Conservation (phyloP, 345 rosid species). For the Noccaea bulbosa region DNA sequence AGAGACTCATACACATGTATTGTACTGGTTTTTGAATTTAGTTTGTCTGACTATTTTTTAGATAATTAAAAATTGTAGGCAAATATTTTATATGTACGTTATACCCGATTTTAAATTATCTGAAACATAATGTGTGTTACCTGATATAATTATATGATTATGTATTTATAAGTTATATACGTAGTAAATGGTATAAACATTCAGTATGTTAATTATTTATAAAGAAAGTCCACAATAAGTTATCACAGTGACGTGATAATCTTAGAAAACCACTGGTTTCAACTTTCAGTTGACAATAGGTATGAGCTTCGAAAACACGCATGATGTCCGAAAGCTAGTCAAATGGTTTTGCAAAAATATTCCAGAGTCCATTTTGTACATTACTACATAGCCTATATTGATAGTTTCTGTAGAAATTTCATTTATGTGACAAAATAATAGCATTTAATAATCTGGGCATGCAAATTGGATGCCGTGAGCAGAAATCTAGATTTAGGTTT, state of each 20-base stretch:
- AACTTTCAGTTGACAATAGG: conserved; percentile 5
- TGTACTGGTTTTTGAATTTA: neutral
- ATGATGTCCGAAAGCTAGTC: conserved; percentile 11
- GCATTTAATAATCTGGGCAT: neutral
- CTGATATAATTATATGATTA: neutral
- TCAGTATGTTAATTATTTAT: neutral
- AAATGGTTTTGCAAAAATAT: conserved; percentile 29
- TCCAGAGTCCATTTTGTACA: conserved; percentile 29
- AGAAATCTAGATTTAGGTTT: conserved; percentile 5
- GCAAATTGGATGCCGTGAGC: conserved; percentile 9
- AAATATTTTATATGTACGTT: conserved; percentile 3
- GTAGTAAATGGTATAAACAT: neutral
- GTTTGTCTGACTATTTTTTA: neutral
- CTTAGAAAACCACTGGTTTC: conserved; percentile 19
- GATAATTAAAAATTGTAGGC: neutral
- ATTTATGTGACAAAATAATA: neutral
- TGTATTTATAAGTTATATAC: neutral
- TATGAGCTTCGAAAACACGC: conserved; percentile 9
- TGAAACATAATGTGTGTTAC: neutral
- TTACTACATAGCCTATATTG: neutral
- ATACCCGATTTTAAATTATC: neutral
- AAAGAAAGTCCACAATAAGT: neutral
- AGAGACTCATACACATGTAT: neutral
- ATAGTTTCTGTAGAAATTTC: conserved; percentile 13
- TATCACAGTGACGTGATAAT: conserved; percentile 26